Evolutionary conservation across 176 grass and related monocot genomes (phyloP), one percentile per base, ranked within the genome.

Genomic region (Zoysia japonica): DNA sequence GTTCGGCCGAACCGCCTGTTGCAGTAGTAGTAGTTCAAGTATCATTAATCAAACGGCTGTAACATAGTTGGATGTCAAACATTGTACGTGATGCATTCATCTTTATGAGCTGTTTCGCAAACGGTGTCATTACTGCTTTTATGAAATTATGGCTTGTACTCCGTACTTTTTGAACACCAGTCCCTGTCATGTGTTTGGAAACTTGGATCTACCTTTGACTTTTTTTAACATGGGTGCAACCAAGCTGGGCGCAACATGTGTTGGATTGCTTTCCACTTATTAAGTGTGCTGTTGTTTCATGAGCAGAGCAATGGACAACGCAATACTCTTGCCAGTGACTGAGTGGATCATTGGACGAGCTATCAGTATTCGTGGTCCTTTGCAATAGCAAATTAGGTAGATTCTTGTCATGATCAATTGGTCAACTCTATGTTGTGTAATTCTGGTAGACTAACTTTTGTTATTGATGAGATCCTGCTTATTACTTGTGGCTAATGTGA

Each of bases 321-420:
- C 47, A 46, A 82, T 74, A 43, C 70, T 82, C 37, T 65, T 52
- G 14, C 61, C 71, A 67, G 71, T 83, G 71, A 83, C 72, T 72
- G 79, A 83, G 81, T 68, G 81, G 61, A 83, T 82, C 80, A 73
- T 82, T 82, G 80, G 59, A 53, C 59, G 47, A 82, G 69, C 57
- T 64, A 73, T 73, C 47, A 54, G 47, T 82, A 73, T 82, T 74
- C 12, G 19, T 56, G 70, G 71, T 75, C 49, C 61, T 45, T 75
- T 83, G 61, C 71, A 60, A 68, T 83, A 68, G 63, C 72, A 75
- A 28, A 68, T 68, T 76, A 68, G 63, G 81, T 76, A 68, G 72
- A 68, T 76, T 83, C 61, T 83, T 76, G 48, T 61, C 57, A 45
- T 75, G 70, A 67, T 83, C 61, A 67, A 44, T 38, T 83, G 80